Base-by-base conservation (phyloP, 129 eudicot genomes). In the Pulicaria dysenterica region DNA sequence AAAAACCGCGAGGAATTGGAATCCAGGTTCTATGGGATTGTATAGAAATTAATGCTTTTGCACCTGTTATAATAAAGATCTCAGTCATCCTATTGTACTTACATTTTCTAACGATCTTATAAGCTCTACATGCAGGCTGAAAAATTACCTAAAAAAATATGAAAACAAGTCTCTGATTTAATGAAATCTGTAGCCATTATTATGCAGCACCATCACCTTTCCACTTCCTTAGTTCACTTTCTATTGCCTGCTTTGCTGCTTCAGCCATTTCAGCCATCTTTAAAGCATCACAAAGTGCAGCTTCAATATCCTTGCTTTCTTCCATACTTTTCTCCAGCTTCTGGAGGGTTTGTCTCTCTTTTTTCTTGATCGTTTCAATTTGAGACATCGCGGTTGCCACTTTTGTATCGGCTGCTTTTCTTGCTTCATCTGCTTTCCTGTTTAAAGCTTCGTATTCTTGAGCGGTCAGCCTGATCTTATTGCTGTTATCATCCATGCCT, bases 251-350 rank as follows among this genome's bases (percentile, higher is more conserved):
- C 51, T 80, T 79, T 51, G 91, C 96, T 0, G 87, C 94, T 46
- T 90, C 97, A 1, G 90, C 99, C 87, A 70, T 79, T 62, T 88
- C 97, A 31, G 91, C 96, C 62, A 70, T 71, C 85, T 86, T 88
- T 16, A 90, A 50, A 81, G 97, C 96, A 1, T 83, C 88, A 44
- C 74, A 68, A 15, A 81, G 81, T 55, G 72, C 83, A 8, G 69
- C 82, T 8, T 90, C 86, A 3, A 86, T 55, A 40, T 69, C 88
- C 62, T 84, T 88, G 0, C 49, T 79, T 72, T 88, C 97, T 77
- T 81, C 80, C 67, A 73, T 39, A 36, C 61, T 58, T 6, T 46
- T 78, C 70, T 86, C 90, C 68, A 88, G 43, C 70, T 84, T 84
- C 72, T 19, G 34, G 0, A 79, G 78, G n/a, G 83, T 79, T 13